Percentiles rank a stretch among this genome's conserved stretches.
These are phyloP conservation scores for Plectosphaerella plurivora DNA, from an alignment of 2,329 filamentous ascomycete genomes.

Conservation along the genomic window DNA sequence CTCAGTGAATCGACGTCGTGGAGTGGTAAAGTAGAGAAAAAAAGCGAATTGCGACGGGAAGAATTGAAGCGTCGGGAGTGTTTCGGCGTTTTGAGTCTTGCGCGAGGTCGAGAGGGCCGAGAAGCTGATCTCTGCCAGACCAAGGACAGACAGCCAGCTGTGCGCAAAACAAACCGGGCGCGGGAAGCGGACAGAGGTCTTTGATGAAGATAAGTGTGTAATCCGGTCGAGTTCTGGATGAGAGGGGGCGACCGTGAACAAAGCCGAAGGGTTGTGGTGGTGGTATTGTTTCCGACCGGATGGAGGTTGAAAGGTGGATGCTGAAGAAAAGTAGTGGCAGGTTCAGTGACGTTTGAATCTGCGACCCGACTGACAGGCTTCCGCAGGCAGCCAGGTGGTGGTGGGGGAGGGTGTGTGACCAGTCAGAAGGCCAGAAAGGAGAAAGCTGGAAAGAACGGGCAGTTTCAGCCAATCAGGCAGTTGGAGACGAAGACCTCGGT, in stretches of 20 bases:
- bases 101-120: too few species aligned
- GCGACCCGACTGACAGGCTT: constrained; percentile 7
- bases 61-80: too few species aligned
- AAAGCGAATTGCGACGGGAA: not conserved
- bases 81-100: too few species aligned
- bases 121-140: too few species aligned
- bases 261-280: not conserved
- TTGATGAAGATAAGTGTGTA: not conserved
- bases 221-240: not conserved
- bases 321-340: constrained; percentile 5
- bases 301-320: not conserved
- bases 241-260: not conserved
- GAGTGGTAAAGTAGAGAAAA: not conserved
- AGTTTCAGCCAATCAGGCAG: too few species aligned
- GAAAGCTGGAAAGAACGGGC: too few species aligned
- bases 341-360: constrained; percentile 13
- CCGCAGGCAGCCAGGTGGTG: constrained; percentile 1
- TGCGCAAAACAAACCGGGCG: too few species aligned
- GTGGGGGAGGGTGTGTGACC: not conserved
- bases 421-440: not conserved
- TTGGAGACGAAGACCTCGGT: too few species aligned
- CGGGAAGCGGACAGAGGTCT: not conserved
- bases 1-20: too few species aligned
- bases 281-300: not conserved
- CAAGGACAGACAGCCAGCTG: too few species aligned